Evolutionary conservation across 495 filamentous ascomycete species (phyloP), one percentile per base, ranked within the genome.

Genomic region (Hypomontagnella monticulosa): DNA sequence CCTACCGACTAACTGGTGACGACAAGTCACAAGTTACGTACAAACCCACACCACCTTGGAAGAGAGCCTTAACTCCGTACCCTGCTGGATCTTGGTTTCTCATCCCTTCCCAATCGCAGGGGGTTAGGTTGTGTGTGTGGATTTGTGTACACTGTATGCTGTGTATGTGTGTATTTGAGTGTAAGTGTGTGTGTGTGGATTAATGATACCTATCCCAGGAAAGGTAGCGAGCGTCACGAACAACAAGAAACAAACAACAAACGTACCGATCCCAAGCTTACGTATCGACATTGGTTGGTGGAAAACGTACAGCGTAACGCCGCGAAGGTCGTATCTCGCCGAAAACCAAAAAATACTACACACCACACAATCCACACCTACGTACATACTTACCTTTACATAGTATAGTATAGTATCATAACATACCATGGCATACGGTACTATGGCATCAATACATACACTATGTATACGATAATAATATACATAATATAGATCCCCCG

Each of bases 41-140:
- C 41, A 55, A 12, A 44, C 15, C 32, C 53, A 58, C 61, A 57
- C 53, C 44, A 30, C 27, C 10, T 23, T 20, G 48, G 47, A 27
- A 27, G 16, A 23, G 20, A 8, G 44, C 30, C 47, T 56, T 67
- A 67, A 63, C 64, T 63, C 64, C 64, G 64, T 54, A 52, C 48
- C 46, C n/a, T 58, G 64, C 55, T 62, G 46, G 58, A 67, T 67
- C 64, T 67, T 67, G 64, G 64, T 67, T 67, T 41, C 47, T 50
- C n/a, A 44, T 27, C 51, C 64, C 18, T 67, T 56, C 58, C 64
- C 64, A 67, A 63, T 63, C 64, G 55, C 54, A 54, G 44, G 50
- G 54, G 52, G 10, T 4, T 4, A 14, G 36, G 23, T 1, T 46
- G 6, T 18, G 30, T 14, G 27, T 59, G 34, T 51, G 15, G 15